A percentile compares a stretch with the other conserved stretches of the same genome.
Conservation (phyloP, 1,139 yeast genomes). For the Protomyces arabidopsidicola region DNA sequence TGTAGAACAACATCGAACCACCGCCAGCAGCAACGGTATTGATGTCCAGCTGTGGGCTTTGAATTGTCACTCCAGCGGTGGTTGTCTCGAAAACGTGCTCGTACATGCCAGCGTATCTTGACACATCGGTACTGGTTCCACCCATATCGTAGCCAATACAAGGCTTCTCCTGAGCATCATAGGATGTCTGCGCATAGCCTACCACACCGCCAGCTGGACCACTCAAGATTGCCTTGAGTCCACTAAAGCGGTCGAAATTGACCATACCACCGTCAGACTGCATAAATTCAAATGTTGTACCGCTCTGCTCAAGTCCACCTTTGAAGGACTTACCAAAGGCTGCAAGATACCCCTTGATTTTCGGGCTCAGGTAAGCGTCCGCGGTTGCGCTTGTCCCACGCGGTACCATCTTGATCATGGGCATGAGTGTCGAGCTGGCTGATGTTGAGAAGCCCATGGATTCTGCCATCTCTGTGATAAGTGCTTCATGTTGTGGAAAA, state of each 20-base stretch:
- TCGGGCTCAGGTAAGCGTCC: slow-evolving; percentile 75
- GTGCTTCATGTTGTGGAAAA: slow-evolving; percentile 56
- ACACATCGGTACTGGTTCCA: slow-evolving; percentile 57
- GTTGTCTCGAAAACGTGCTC: slow-evolving; percentile 54
- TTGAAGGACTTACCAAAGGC: slow-evolving; percentile 59
- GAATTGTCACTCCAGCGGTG: slow-evolving; percentile 54
- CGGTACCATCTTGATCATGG: slow-evolving; percentile 68
- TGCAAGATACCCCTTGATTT: slow-evolving; percentile 55
- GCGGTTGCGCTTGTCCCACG: slow-evolving; percentile 70
- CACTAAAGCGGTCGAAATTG: slow-evolving; percentile 48
- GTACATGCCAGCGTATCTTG: slow-evolving; percentile 47
- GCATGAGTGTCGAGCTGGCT: slow-evolving; percentile 60
- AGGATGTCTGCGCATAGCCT: slow-evolving; percentile 52
- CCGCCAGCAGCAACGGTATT: slow-evolving; percentile 62
- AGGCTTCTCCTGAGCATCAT: slow-evolving; percentile 42
- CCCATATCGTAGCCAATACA: slow-evolving; percentile 59
- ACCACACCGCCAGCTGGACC: slow-evolving; percentile 64
- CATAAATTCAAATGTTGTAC: slow-evolving; percentile 51
- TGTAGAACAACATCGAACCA: slow-evolving; percentile 50
- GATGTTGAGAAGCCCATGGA: slow-evolving; percentile 60
- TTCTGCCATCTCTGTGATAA: slow-evolving; percentile 55
- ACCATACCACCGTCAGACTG: slow-evolving; percentile 58
- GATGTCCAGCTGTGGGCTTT: slow-evolving; percentile 55
- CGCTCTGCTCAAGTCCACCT: slow-evolving; percentile 46
- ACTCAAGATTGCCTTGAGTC: slow-evolving; percentile 50